Base-by-base conservation (phyloP, 768 basidiomycete genomes). In the Auricularia heimuer region DNA sequence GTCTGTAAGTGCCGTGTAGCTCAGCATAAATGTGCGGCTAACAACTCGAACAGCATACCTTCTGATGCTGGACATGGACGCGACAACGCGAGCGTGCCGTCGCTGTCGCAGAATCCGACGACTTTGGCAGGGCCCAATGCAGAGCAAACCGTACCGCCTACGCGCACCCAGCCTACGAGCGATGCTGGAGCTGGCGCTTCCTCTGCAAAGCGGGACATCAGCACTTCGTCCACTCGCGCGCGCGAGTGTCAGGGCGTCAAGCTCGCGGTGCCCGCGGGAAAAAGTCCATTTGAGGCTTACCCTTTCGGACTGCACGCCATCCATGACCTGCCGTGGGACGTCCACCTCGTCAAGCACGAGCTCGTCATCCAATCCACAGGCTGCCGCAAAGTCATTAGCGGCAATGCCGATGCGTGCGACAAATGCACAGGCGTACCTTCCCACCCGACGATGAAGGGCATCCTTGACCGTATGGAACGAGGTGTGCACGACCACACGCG, bases 401-500 rank as follows among this genome's bases (percentile, higher is more conserved):
- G 45, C 16, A 34, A 34, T 4, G 16, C 2, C 8, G 24, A 11
- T 14, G n/a, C 34, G 24, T 67, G 66, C 65, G 29, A 14, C 3
- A 11, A 4, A 1, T 67, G 65, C 64, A 51, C 18, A 8, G 33
- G 10, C 45, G 54, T 66, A n/a, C 14, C 21, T 11, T 36, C 24
- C 8, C 39, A 39, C 14, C 54, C 68, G 51, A 47, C 44, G 10
- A 34, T 71, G 2, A 37, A 39, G 4, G 68, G 71, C 21, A 70
- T 72, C 21, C 2, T 70, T 3, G 51, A 69, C 10, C 68, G 69
- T 42, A 70, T 70, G 36, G 24, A 44, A 3, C 34, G 64, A 33
- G 71, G 70, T 24, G 54, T 69, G 37, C 66, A 67, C 34, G 62
- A 67, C 35, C 68, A 68, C 37, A 64, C 68, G 3, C 65, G 36